A percentile compares a stretch with the other conserved stretches of the same genome.
phyloP scores from a whole-genome alignment of 2,329 filamentous ascomycete species.

The Alternaria arbusti region DNA sequence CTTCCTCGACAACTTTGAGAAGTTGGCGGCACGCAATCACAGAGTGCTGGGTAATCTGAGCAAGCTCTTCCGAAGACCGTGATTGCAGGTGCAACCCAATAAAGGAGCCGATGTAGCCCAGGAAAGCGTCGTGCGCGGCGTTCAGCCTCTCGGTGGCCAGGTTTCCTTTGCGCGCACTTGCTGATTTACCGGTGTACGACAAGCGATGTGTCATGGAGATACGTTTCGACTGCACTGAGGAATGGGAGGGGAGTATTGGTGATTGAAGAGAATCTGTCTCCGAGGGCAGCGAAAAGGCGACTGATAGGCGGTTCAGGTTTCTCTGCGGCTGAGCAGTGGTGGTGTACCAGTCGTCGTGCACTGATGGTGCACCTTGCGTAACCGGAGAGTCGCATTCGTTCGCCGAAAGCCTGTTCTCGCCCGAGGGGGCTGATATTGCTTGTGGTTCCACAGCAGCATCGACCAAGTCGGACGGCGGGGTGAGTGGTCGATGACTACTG shows the following conservation, averaged over 20 bases:
- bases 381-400: slow-evolving; percentile 45
- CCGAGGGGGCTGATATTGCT: slow-evolving; percentile 30
- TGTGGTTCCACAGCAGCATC: slow-evolving; percentile 39
- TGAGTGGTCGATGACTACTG: slow-evolving; percentile 43
- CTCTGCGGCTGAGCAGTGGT: slow-evolving; percentile 39
- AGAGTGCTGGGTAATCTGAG: slow-evolving; percentile 81
- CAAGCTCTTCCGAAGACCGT: slow-evolving; percentile 84
- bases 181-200: slow-evolving; percentile 74
- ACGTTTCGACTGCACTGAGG: slow-evolving; percentile 51
- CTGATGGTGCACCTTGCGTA: slow-evolving; percentile 43
- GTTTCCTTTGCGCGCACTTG: slow-evolving; percentile 68
- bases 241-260: slow-evolving; percentile 32
- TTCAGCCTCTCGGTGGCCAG: slow-evolving; percentile 84
- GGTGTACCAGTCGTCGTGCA: slow-evolving; percentile 35
- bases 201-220: slow-evolving; percentile 72
- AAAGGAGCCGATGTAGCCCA: slow-evolving; percentile 90
- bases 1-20: slow-evolving; percentile 78
- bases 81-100: slow-evolving; percentile 93
- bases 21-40: slow-evolving; percentile 81
- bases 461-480: slow-evolving; percentile 47
- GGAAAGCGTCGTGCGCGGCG: slow-evolving; percentile 81
- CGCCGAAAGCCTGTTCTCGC: slow-evolving; percentile 51
- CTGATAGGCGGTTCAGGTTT: slow-evolving; percentile 39
- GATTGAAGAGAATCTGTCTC: slow-evolving; percentile 43
- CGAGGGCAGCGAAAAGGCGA: slow-evolving; percentile 49